A percentile compares a stretch with the other conserved stretches of the same genome.
phyloP scores from a whole-genome alignment of 768 basidiomycete genomes.

The Podaxis rugospora region DNA sequence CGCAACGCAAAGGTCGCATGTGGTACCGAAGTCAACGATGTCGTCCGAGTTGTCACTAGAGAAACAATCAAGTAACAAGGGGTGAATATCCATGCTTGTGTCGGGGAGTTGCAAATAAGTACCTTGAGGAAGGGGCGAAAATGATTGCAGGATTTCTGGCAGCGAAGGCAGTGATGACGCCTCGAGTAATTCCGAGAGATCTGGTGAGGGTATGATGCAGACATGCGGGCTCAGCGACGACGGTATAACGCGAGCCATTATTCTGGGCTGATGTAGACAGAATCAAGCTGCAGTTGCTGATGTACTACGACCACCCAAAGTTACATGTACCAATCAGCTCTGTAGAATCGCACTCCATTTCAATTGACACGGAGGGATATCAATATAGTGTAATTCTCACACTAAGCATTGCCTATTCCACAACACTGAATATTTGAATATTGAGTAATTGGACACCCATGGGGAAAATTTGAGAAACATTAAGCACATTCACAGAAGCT shows the following conservation, averaged over 20 bases:
- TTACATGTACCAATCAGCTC: neutral
- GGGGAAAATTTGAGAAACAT: too few relatives aligned
- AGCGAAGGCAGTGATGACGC: slow-evolving; percentile 62
- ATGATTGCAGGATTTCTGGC: slow-evolving; percentile 75
- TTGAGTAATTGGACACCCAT: neutral
- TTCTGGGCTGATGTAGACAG: neutral
- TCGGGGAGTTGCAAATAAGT: slow-evolving; percentile 2
- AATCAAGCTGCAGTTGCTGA: neutral
- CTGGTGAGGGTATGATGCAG: slow-evolving; percentile 66
- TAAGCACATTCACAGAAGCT: too few relatives aligned
- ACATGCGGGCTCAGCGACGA: slow-evolving; percentile 79
- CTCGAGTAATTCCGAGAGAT: slow-evolving; percentile 59
- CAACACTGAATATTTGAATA: neutral
- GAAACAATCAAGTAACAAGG: slow-evolving; percentile 4
- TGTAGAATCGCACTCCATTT: neutral
- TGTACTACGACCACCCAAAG: neutral
- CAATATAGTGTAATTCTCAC: neutral
- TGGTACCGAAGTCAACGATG: slow-evolving; percentile 61
- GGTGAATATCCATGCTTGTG: neutral
- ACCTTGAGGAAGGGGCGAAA: slow-evolving; percentile 83
- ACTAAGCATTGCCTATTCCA: neutral
- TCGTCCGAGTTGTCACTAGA: slow-evolving; percentile 77
- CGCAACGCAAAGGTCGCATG: slow-evolving; percentile 72
- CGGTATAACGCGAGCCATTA: slow-evolving; percentile 56
- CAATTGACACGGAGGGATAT: neutral